phyloP scores from a whole-genome alignment of 1,284 basidiomycete species.

The Mrakiaceae sp. region DNA sequence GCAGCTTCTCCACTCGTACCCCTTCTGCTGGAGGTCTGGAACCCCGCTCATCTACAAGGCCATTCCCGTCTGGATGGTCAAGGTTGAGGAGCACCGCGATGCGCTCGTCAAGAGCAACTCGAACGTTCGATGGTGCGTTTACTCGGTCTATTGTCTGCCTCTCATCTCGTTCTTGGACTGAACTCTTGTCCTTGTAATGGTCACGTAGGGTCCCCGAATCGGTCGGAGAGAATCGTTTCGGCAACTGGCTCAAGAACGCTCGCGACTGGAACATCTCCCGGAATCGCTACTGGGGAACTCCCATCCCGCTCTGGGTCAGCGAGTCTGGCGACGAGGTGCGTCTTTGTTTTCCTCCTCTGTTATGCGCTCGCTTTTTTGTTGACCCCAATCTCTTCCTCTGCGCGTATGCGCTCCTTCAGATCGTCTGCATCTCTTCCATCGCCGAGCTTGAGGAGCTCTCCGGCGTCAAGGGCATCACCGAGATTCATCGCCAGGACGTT shows the following conservation, averaged over 20 bases:
- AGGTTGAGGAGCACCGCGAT: conserved; percentile 72
- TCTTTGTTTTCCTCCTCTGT: neutral
- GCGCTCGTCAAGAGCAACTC: conserved; percentile 84
- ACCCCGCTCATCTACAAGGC: conserved; percentile 96
- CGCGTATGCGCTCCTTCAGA: conserved; percentile 37
- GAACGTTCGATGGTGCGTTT: conserved; percentile 68
- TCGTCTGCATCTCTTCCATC: conserved; percentile 80
- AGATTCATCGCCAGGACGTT: conserved; percentile 89
- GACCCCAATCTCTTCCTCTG: too few relatives aligned
- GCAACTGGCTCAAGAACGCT: conserved; percentile 94
- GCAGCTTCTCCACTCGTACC: conserved; percentile 82
- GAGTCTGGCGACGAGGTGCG: conserved; percentile 82
- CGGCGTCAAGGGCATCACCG: conserved; percentile 74
- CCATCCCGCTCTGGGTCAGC: conserved; percentile 91
- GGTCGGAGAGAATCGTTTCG: conserved; percentile 87
- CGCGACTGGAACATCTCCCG: conserved; percentile 99
- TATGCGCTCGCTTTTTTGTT: neutral
- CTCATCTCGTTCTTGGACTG: conserved; percentile 6
- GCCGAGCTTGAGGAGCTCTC: conserved; percentile 79
- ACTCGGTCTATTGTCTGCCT: neutral
- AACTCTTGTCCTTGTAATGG: neutral
- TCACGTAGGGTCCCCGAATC: conserved; percentile 67
- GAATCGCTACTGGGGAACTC: conserved; percentile 99
- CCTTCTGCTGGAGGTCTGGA: conserved; percentile 95
- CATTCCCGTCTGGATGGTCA: conserved; percentile 92